Conservation (phyloP, 2,329 filamentous ascomycete genomes). For the Apiospora hydei region DNA sequence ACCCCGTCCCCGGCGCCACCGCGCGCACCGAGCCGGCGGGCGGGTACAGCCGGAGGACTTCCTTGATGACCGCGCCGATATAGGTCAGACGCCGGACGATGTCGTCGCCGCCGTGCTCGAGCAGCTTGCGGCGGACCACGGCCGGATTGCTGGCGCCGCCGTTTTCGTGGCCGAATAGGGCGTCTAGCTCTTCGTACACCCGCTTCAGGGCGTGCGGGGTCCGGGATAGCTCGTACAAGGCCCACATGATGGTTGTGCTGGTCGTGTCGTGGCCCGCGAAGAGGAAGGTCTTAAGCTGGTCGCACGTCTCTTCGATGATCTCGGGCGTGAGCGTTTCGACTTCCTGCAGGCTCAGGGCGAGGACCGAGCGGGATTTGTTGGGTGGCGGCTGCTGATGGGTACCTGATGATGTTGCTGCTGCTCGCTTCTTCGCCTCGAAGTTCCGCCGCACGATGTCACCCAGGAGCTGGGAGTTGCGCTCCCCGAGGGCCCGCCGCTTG, state of each 20-base stretch:
- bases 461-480: slow-evolving; percentile 35
- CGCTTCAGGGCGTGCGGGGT: slow-evolving; percentile 25
- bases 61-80: slow-evolving; percentile 48
- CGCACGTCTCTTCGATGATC: slow-evolving; percentile 27
- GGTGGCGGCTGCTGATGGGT: not conserved
- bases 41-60: slow-evolving; percentile 45
- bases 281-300: slow-evolving; percentile 30
- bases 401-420: too few relatives aligned
- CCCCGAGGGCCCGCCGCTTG: slow-evolving; percentile 26
- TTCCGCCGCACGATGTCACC: slow-evolving; percentile 32
- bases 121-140: slow-evolving; percentile 32
- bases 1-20: slow-evolving; percentile 35
- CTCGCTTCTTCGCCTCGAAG: not conserved
- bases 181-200: slow-evolving; percentile 20
- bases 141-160: not conserved
- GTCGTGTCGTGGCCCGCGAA: slow-evolving; percentile 31
- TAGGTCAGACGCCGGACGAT: slow-evolving; percentile 44
- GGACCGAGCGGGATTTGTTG: not conserved
- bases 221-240: slow-evolving; percentile 28
- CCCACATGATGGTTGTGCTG: slow-evolving; percentile 26
- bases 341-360: slow-evolving; percentile 19
- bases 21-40: slow-evolving; percentile 43
- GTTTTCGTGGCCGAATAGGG: not conserved
- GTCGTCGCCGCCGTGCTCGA: slow-evolving; percentile 36
- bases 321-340: not conserved